Evolutionary conservation across 2,329 filamentous ascomycete species (phyloP), one percentile per base, ranked within the genome.

Genomic region (Aspergillus ochraceus): DNA sequence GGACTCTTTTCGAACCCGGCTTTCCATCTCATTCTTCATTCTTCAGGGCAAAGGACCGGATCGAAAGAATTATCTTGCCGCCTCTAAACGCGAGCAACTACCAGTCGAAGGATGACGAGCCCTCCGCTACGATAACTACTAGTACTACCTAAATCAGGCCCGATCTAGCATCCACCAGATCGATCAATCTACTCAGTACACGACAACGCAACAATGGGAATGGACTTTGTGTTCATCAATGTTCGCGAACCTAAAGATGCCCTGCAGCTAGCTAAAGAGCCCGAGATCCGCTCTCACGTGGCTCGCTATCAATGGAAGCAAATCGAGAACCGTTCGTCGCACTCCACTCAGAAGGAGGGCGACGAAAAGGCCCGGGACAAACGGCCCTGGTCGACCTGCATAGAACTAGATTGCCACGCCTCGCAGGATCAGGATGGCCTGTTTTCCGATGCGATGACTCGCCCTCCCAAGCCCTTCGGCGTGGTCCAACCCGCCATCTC

Each of bases 201-300:
- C 20, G 12, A 46, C 20, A 39, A 3, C 12, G 24, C n/a, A 30
- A 39, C 6, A 2, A 60, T 57, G 45, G 51, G 51, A 6, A 65
- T 59, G 58, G 60, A 69, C 10, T 65, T 65, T 24, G 60, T 68
- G 49, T 72, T 72, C 53, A 67, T 72, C 62, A 67, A 72, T 42
- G 62, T 70, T 19, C 61, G 60, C 8, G 57, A 65, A 19, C 69
- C 69, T 4, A 62, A 60, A 22, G 70, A 71, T 46, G 65, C 67
- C 24, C 68, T 71, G 22, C 60, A 67, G 17, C 65, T 66, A 10
- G 62, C 66, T 11, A 70, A 71, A 42, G 62, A 66, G 46, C 58
- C 62, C 10, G 59, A 60, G n/a, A 60, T 72, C 29, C 64, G 69
- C 22, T 67, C 69, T 3, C 70, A 72, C 53, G 62, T 70, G 20